A percentile compares a stretch with the other conserved stretches of the same genome.
These are phyloP conservation scores for Acanthamoeba royreba DNA, from an alignment of 208 protist species.

Conservation along the genomic window DNA sequence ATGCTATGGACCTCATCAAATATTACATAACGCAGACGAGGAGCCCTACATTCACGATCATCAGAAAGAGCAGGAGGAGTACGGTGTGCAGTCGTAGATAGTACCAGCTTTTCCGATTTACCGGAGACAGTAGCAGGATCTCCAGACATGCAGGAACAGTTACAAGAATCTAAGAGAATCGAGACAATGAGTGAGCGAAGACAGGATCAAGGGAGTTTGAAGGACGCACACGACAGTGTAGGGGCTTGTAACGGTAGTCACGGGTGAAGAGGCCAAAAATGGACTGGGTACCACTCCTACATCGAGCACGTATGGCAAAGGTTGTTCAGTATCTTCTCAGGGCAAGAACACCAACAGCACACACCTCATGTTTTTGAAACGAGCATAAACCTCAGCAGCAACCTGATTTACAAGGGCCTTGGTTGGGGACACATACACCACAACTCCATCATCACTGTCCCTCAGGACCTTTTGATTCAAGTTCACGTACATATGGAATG, in stretches of 20 bases:
- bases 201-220: constrained; percentile 81
- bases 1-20: constrained; percentile 95
- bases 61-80: too few relatives aligned
- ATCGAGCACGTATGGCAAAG: too few relatives aligned
- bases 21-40: constrained; percentile 91
- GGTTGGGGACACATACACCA: constrained; percentile 90
- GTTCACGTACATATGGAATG: neutral
- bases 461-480: neutral
- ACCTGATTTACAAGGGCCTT: constrained; percentile 94
- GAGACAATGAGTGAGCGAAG: constrained; percentile 83
- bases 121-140: constrained; percentile 87
- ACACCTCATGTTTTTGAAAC: constrained; percentile 77
- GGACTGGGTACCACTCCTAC: neutral
- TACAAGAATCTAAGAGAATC: constrained; percentile 92
- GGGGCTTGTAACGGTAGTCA: constrained; percentile 71
- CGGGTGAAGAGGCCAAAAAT: constrained; percentile 57
- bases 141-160: constrained; percentile 91
- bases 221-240: constrained; percentile 87
- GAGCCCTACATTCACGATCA: constrained; percentile 75
- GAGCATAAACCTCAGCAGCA: constrained; percentile 88
- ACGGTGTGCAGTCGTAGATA: neutral
- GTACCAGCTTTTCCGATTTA: constrained; percentile 51
- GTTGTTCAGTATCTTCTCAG: neutral
- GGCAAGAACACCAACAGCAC: constrained; percentile 47
- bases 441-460: constrained; percentile 81